Percentiles rank a stretch among this genome's conserved stretches.
phyloP scores from a whole-genome alignment of 805 yeast species.

The Komagataella populi region DNA sequence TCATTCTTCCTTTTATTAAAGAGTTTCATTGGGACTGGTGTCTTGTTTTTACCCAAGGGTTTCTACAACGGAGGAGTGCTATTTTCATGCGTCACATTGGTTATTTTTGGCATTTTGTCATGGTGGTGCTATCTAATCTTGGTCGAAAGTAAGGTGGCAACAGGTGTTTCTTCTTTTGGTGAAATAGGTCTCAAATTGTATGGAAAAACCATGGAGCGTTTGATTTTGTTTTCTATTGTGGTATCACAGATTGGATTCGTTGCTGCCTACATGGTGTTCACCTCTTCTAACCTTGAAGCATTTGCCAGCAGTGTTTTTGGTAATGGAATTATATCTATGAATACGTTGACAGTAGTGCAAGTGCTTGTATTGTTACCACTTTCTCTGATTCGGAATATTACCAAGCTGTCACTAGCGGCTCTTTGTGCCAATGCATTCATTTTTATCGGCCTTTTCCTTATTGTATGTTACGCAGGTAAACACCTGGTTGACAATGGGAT shows the following conservation, averaged over 20 bases:
- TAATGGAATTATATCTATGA: conserved; percentile 20
- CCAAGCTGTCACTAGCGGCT: conserved; percentile 61
- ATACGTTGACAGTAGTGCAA: conserved; percentile 38
- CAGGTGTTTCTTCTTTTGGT: conserved; percentile 64
- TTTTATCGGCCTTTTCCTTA: conserved; percentile 49
- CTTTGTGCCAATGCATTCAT: conserved; percentile 61
- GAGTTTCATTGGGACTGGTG: conserved; percentile 71
- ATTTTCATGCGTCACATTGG: conserved; percentile 38
- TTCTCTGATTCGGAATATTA: conserved; percentile 62
- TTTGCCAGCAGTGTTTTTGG: conserved; percentile 40
- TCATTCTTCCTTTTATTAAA: conserved; percentile 61
- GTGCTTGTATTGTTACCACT: conserved; percentile 49
- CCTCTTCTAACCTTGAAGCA: conserved; percentile 58
- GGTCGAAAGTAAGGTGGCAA: conserved; percentile 40
- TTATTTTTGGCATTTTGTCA: conserved; percentile 55
- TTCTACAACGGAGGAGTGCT: conserved; percentile 60
- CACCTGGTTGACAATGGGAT: conserved; percentile 32
- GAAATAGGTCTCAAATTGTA: conserved; percentile 56
- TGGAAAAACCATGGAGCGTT: conserved; percentile 50
- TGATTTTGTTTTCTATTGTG: conserved; percentile 51
- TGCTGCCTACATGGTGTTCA: conserved; percentile 70
- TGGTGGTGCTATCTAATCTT: conserved; percentile 68
- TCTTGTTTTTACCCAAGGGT: conserved; percentile 55
- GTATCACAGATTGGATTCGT: conserved; percentile 70
- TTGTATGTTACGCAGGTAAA: conserved; percentile 36